These are phyloP conservation scores for Cystofilobasidium capitatum DNA, from an alignment of 768 basidiomycete species.

Conservation along the genomic window DNA sequence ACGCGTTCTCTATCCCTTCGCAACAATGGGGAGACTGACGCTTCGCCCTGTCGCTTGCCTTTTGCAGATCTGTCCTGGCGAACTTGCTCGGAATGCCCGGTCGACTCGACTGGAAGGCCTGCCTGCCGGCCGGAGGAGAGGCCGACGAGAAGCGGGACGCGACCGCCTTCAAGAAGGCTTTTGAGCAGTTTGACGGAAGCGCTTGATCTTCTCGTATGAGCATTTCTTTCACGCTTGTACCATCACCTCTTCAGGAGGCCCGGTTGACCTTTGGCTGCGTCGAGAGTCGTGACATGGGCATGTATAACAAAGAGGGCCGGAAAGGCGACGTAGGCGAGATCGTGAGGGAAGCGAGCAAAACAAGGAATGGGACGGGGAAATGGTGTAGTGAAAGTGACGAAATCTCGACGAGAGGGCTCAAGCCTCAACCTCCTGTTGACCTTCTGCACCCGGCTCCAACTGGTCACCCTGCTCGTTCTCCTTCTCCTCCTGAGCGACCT, in stretches of 20 bases:
- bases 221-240: too few relatives aligned
- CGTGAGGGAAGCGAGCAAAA: too few relatives aligned
- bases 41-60: neutral
- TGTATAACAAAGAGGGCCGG: too few relatives aligned
- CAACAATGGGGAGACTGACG: neutral
- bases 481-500: neutral
- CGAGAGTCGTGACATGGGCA: too few relatives aligned
- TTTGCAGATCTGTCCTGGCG: conserved; percentile 64
- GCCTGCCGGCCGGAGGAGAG: conserved; percentile 54
- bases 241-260: too few relatives aligned
- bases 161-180: conserved; percentile 71
- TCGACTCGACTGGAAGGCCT: conserved; percentile 85
- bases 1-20: neutral
- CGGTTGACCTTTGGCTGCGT: too few relatives aligned
- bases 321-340: too few relatives aligned
- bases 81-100: conserved; percentile 64
- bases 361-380: too few relatives aligned
- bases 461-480: neutral
- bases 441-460: neutral
- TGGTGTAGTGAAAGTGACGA: too few relatives aligned
- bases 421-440: neutral
- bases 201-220: too few relatives aligned
- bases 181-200: conserved; percentile 46
- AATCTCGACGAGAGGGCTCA: too few relatives aligned
- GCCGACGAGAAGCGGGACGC: conserved; percentile 79